Evolutionary conservation across 257 asterid genomes (phyloP), one percentile per base, ranked within the genome.

Genomic region (Nicotiana obtusifolia): DNA sequence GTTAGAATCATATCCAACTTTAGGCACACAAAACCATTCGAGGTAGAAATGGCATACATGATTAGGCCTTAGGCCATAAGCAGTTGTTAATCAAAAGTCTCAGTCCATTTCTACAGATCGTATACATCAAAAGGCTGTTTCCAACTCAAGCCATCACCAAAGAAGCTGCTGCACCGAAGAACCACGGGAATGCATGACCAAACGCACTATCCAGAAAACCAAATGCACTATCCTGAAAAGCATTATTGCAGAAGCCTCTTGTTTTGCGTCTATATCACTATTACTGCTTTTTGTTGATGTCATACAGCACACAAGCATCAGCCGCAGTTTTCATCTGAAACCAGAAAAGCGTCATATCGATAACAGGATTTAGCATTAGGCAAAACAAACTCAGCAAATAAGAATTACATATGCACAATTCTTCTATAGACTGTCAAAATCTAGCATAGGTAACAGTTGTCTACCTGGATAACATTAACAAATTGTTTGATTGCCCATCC

Each of bases 281-380:
- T 91, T 94, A 90, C 89, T 90, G 92, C 89, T 87, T 86, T 78
- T 92, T 93, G 83, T 82, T 88, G 47, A 93, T 89, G 89, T 96
- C 99, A 78, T 93, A 90, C 59, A 88, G 90, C 84, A 94, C 91
- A 87, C 98, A 96, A 66, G 89, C 93, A 88, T 96, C 98, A 61
- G 97, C 95, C 2, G 99, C 98, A 26, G 97, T 94, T 87, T 95
- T 95, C 87, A 95, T 90, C 97, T 95, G 95, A 85, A 75, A 82
- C 20, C 80, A 80, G n/a, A 80, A 73, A 56, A 82, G 26, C 16
- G 26, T 49, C 62, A 75, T 49, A 49, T 49, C 8, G 16, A 24
- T 28, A 71, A 44, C 15, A 71, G 10, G 30, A 35, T 69, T 69
- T 69, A 10, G 14, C 33, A 69, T 53, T 2, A 84, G 30, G 33